Percentiles rank a stretch among this genome's conserved stretches.
Conservation (phyloP, 1,284 basidiomycete species). For the Fistulinella cinereoalba region DNA sequence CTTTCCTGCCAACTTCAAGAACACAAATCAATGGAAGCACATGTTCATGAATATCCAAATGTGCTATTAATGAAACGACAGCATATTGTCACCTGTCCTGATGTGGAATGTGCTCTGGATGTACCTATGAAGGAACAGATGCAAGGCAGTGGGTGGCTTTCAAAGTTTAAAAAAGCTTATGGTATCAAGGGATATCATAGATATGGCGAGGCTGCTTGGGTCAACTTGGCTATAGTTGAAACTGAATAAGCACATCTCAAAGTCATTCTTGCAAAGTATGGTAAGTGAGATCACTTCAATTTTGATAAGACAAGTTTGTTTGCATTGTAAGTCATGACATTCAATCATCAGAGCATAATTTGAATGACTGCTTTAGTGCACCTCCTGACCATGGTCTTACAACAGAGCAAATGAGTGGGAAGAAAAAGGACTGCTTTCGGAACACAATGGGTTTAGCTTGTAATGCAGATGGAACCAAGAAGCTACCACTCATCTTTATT, state of each 20-base stretch:
- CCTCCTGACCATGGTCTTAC: slow-evolving; percentile 1
- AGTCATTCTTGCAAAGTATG: background rate
- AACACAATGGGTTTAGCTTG: background rate
- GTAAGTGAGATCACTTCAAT: background rate
- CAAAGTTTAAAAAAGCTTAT: background rate
- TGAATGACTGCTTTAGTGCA: background rate
- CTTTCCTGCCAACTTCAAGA: background rate
- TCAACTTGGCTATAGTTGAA: background rate
- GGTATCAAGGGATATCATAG: background rate
- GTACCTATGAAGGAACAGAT: background rate
- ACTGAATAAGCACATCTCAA: background rate
- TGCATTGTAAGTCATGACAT: background rate
- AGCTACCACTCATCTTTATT: background rate
- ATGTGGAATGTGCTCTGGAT: slow-evolving; percentile 3
- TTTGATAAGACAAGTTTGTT: background rate
- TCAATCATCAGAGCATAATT: background rate
- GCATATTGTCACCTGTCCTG: background rate
- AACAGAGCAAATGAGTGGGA: slow-evolving; percentile 1
- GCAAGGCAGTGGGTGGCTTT: background rate
- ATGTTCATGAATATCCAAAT: background rate
- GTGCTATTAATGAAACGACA: background rate
- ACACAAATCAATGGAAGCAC: background rate
- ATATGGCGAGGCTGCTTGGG: background rate
- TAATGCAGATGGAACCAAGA: slow-evolving; percentile 7
- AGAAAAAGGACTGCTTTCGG: slow-evolving; percentile 1